A percentile compares a stretch with the other conserved stretches of the same genome.
phyloP scores from a whole-genome alignment of 2,329 filamentous ascomycete genomes.

The Penicillium decumbens region DNA sequence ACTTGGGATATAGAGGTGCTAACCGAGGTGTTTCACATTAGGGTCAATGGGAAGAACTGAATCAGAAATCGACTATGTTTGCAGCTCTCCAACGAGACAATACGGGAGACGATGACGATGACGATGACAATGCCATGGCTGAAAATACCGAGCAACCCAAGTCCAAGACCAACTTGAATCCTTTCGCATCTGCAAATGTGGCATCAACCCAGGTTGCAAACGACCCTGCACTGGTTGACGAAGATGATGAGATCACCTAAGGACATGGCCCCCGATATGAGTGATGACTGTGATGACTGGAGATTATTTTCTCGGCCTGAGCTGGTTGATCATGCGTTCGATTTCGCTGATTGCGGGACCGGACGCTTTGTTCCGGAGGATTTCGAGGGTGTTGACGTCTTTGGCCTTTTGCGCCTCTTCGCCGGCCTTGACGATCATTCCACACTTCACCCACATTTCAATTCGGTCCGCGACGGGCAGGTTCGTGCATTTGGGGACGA shows the following conservation, averaged over 20 bases:
- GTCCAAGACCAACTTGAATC: slow-evolving; percentile 7
- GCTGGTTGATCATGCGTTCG: slow-evolving; percentile 65
- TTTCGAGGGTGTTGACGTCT: slow-evolving; percentile 69
- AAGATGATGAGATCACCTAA: slow-evolving; percentile 46
- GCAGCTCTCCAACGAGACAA: slow-evolving; percentile 44
- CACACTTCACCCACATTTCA: slow-evolving; percentile 95
- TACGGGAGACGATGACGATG: slow-evolving; percentile 45
- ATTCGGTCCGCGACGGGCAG: slow-evolving; percentile 66
- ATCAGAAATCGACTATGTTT: slow-evolving; percentile 31
- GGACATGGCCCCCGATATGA: slow-evolving; percentile 5
- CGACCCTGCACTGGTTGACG: slow-evolving; percentile 30
- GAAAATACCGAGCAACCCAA: slow-evolving; percentile 23
- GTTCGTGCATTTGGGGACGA: slow-evolving; percentile 80
- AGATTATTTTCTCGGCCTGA: slow-evolving; percentile 44
- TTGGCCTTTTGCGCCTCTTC: slow-evolving; percentile 84
- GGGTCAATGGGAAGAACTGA: slow-evolving; percentile 43
- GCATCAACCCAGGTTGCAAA: slow-evolving; percentile 22
- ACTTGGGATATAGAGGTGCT: slow-evolving; percentile 9
- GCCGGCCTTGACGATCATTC: slow-evolving; percentile 78
- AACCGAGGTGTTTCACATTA: slow-evolving; percentile 17
- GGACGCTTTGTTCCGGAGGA: slow-evolving; percentile 68
- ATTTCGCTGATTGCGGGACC: slow-evolving; percentile 70
- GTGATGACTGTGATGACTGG: slow-evolving; percentile 12
- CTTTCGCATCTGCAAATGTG: slow-evolving; percentile 11
- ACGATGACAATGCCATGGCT: slow-evolving; percentile 31